Evolutionary conservation across 2,329 filamentous ascomycete species (phyloP), one percentile per base, ranked within the genome.

Genomic region (Westerdykella sp.): DNA sequence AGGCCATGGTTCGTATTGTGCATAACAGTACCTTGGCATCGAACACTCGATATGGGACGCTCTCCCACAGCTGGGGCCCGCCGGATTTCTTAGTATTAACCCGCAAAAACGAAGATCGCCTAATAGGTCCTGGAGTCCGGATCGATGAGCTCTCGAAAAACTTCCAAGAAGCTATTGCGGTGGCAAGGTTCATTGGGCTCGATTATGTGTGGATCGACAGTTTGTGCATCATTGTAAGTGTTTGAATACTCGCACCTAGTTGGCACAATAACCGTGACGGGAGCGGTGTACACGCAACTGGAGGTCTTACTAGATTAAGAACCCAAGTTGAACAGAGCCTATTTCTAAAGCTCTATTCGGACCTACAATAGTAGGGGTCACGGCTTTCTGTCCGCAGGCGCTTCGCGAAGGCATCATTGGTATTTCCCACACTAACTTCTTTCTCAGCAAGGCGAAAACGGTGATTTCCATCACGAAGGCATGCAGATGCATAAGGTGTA

Each of bases 171-270:
- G 57, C 59, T 1, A 56, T 62, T 15, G 44, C 49, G 31, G 44
- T 59, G 10, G 51, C 51, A 12, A 40, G 56, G 6, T 51, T 51
- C 12, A 18, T 61, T 2, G 49, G 49, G 1, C 30, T 61, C 2
- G 32, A 43, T 2, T 58, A 61, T 37, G 59, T 61, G 10, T 61
- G 57, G 57, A 61, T 61, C 18, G 57, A 59, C 37, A 49, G 46
- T 21, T 31, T 56, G 14, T 57, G 55, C 39, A 53, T 49, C 14
- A 48, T 54, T 34, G 32, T 35, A 35, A 15, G 32, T 12, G 18
- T 6, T 21, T 6, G 18, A 21, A 6, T 21, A 3, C 18, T 21
- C 18, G 18, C 6, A 21, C 18, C 18, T 6, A 6, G 18, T 3
- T 21, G 18, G 18, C 18, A 21, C 4, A 21, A 21, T 21, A 21